phyloP scores from a whole-genome alignment of 2,329 filamentous ascomycete species.

The Chrysoporthe puriensis region DNA sequence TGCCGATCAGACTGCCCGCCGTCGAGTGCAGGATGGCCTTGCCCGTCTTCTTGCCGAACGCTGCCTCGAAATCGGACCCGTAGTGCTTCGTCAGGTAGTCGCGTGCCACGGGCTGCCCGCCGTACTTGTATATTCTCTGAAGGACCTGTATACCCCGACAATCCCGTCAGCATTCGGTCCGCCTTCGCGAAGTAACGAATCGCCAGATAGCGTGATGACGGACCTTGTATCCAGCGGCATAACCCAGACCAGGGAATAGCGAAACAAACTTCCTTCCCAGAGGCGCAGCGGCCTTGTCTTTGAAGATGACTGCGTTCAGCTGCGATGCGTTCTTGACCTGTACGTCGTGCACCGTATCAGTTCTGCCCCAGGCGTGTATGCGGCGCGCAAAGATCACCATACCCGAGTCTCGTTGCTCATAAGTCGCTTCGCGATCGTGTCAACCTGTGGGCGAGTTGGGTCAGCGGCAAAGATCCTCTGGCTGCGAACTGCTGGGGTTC shows the following conservation, averaged over 20 bases:
- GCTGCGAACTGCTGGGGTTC: conserved; percentile 34
- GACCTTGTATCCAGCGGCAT: conserved; percentile 96
- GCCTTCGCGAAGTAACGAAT: background rate
- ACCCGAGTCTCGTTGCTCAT: conserved; percentile 95
- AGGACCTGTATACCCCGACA: conserved; percentile 59
- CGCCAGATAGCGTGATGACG: conserved; percentile 23
- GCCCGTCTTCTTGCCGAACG: conserved; percentile 95
- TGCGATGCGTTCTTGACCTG: conserved; percentile 63
- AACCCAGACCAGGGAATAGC: conserved; percentile 94
- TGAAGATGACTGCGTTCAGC: conserved; percentile 93
- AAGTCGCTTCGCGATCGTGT: conserved; percentile 97
- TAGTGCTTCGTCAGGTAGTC: conserved; percentile 85
- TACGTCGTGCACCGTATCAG: conserved; percentile 5
- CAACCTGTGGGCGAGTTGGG: conserved; percentile 64
- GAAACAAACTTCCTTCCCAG: conserved; percentile 83
- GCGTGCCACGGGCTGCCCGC: conserved; percentile 91
- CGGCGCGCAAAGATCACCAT: conserved; percentile 31
- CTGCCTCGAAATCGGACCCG: conserved; percentile 78
- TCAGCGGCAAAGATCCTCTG: conserved; percentile 26
- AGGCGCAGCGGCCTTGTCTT: conserved; percentile 76
- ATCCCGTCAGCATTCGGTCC: background rate
- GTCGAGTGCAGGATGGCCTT: conserved; percentile 98
- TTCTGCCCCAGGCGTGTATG: conserved; percentile 15
- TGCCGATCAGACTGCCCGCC: conserved; percentile 92
- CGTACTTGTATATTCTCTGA: conserved; percentile 98